These are phyloP conservation scores for Arabidopsis suecica DNA, from an alignment of 345 rosid species.

Conservation along the genomic window DNA sequence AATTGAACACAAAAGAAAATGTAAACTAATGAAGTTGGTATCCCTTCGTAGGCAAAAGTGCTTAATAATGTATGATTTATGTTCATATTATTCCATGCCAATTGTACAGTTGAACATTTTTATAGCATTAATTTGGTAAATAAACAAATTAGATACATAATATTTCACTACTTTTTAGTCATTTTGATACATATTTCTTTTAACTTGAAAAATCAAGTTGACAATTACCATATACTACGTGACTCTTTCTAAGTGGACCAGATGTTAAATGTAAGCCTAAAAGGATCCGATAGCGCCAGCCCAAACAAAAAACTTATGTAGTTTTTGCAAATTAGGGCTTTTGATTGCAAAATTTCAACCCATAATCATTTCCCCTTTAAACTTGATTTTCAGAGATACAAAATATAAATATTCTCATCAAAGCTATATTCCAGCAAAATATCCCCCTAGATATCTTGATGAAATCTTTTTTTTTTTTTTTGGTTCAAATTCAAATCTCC, in stretches of 20 bases:
- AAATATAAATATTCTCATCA: neutral
- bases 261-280: too few relatives aligned
- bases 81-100: conserved; percentile 10
- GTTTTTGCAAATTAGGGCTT: too few relatives aligned
- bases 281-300: too few relatives aligned
- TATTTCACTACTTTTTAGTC: neutral
- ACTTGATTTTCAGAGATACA: too few relatives aligned
- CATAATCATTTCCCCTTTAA: too few relatives aligned
- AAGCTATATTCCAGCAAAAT: neutral
- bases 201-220: too few relatives aligned
- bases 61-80: conserved; percentile 2
- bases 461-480: neutral
- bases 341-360: too few relatives aligned
- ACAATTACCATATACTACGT: too few relatives aligned
- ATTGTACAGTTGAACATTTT: neutral
- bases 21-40: conserved; percentile 33
- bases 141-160: neutral
- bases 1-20: neutral
- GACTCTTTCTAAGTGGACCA: neutral
- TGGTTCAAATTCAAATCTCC: neutral
- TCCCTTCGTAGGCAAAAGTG: conserved; percentile 7
- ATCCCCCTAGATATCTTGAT: neutral
- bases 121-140: neutral
- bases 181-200: neutral
- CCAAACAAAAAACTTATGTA: too few relatives aligned